Evolutionary conservation across 208 protist genomes (phyloP).

Genomic region (Wallacemonas sp.): DNA sequence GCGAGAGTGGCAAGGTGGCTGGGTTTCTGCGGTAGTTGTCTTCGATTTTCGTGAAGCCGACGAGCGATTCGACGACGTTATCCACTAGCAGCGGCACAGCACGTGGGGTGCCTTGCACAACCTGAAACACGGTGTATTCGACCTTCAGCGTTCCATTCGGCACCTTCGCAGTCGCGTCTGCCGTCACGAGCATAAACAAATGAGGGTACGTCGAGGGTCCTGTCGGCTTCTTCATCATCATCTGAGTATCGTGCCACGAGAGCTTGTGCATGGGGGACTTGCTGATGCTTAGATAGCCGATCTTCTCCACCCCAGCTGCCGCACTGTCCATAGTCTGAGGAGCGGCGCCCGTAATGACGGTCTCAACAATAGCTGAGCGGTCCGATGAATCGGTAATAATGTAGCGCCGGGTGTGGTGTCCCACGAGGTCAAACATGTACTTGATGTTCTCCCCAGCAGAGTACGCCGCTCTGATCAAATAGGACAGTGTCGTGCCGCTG

Average conservation of each 20-base stretch:
- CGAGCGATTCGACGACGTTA: conserved; percentile 64
- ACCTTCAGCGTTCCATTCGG: conserved; percentile 33
- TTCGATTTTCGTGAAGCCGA: conserved; percentile 48
- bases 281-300: conserved; percentile 46
- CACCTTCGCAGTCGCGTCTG: conserved; percentile 1
- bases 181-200: conserved; percentile 46
- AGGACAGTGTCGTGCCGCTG: conserved; percentile 43
- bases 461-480: conserved; percentile 45
- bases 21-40: conserved; percentile 35
- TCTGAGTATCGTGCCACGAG: conserved; percentile 42
- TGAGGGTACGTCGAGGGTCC: conserved; percentile 1
- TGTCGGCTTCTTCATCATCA: conserved; percentile 15
- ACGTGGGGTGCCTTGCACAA: not conserved
- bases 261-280: conserved; percentile 61
- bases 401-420: conserved; percentile 28
- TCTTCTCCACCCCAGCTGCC: not conserved
- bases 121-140: conserved; percentile 44
- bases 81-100: conserved; percentile 49
- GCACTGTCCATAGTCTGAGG: conserved; percentile 5
- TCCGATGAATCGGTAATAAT: conserved; percentile 43
- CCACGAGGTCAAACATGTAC: conserved; percentile 40
- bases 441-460: conserved; percentile 17
- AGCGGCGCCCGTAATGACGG: conserved; percentile 35
- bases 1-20: conserved; percentile 1
- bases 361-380: conserved; percentile 23